Evolutionary conservation across 805 yeast genomes (phyloP), one percentile per base, ranked within the genome.

Genomic region (Kluyveromyces nonfermentans): DNA sequence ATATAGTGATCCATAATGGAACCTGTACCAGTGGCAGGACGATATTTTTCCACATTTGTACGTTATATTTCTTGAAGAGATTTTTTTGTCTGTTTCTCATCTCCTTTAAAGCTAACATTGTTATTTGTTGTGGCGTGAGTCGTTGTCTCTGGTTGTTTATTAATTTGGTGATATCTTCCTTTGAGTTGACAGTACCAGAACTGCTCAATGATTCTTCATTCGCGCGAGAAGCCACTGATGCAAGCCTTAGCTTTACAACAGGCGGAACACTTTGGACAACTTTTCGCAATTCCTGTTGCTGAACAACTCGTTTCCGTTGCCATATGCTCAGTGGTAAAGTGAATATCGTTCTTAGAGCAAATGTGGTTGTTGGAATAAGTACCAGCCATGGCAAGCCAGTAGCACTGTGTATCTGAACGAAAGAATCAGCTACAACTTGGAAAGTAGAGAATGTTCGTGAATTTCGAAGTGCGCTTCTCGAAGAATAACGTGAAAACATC

Each of bases 1-100:
- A 82, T 72, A 89, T 70, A 2, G 82, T 70, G 1, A 88, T 71
- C 95, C 96, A 89, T 5, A 89, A 60, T 0, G 97, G 97, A 17
- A 90, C 72, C 58, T 89, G 97, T 15, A 85, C 75, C 0, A 79
- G 65, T 1, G 97, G 97, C 33, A 87, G 67, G 4, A 84, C 53
- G 44, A 78, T 65, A 54, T 84, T 80, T 60, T 88, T 89, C 87
- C 94, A 89, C 46, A 81, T 61, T 56, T 86, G 90, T 42, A 88
- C 85, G 8, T 71, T 68, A 54, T 82, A 71, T 43, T 75, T 71
- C 49, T 73, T 74, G 64, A 83, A 89, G n/a, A 89, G 67, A 40
- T 60, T 60, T 52, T 80, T 78, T 52, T 90, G 94, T 49, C 94
- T 70, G 47, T 77, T 79, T 46, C 89, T 69, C 35, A 81, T 76